These are phyloP conservation scores for Atkinsonella hypoxylon DNA, from an alignment of 2,329 filamentous ascomycete genomes.

Conservation along the genomic window DNA sequence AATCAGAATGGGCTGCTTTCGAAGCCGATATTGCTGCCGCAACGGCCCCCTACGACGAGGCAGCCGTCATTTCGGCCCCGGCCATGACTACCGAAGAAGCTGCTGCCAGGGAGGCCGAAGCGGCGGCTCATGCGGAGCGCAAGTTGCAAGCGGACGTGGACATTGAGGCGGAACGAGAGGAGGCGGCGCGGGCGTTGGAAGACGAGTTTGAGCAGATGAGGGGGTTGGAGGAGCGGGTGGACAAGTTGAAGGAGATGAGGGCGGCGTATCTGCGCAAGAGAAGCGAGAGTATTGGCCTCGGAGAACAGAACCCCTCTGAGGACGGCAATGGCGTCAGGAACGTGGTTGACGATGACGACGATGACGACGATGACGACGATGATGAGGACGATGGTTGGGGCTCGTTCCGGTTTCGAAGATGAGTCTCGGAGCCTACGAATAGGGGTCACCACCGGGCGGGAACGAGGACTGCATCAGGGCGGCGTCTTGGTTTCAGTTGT, in stretches of 20 bases:
- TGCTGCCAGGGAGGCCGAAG: conserved; percentile 38
- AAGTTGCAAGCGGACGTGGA: conserved; percentile 43
- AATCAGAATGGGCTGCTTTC: conserved; percentile 79
- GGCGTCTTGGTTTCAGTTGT: background rate
- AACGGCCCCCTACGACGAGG: conserved; percentile 23
- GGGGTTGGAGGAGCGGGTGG: conserved; percentile 60
- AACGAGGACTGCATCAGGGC: too few relatives aligned
- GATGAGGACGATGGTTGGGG: conserved; percentile 48
- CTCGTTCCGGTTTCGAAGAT: conserved; percentile 38
- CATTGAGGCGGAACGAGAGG: conserved; percentile 58
- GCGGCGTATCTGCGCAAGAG: conserved; percentile 47
- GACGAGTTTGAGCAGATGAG: conserved; percentile 78
- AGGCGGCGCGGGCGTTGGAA: conserved; percentile 60
- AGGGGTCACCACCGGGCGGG: too few relatives aligned
- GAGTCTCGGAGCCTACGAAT: too few relatives aligned
- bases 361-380: conserved; percentile 36
- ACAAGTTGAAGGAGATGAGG: conserved; percentile 54
- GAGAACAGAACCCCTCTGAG: conserved; percentile 14
- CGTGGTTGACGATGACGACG: conserved; percentile 23
- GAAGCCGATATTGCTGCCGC: conserved; percentile 63
- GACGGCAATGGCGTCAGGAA: background rate
- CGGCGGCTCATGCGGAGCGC: conserved; percentile 38
- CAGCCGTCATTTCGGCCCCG: conserved; percentile 56
- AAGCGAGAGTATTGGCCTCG: conserved; percentile 17
- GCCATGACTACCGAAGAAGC: conserved; percentile 54